Evolutionary conservation across 1,284 basidiomycete genomes (phyloP).

Genomic region (Rhodotorula sp.): DNA sequence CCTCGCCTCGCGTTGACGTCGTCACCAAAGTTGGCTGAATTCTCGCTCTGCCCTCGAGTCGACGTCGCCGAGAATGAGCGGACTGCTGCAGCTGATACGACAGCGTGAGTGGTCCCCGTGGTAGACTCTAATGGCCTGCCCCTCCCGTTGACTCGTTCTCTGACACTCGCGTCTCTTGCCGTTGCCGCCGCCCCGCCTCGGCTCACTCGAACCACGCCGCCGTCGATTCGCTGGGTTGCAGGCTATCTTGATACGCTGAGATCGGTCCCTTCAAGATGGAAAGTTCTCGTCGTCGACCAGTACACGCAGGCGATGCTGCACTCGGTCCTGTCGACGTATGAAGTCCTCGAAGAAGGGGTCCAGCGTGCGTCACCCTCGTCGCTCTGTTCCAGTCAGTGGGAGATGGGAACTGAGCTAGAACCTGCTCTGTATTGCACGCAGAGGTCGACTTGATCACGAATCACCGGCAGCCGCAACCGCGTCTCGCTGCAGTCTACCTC

Average conservation of each 20-base stretch:
- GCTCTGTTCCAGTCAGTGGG: background rate
- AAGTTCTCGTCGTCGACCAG: constrained; percentile 93
- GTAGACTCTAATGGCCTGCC: background rate
- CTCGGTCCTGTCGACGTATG: constrained; percentile 86
- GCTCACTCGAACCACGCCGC: background rate
- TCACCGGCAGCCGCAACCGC: constrained; percentile 68
- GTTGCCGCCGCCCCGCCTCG: constrained; percentile 1
- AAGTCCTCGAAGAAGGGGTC: constrained; percentile 90
- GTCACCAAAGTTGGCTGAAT: background rate
- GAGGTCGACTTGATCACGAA: constrained; percentile 55
- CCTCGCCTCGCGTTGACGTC: background rate
- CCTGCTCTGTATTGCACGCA: constrained; percentile 20
- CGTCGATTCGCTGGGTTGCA: constrained; percentile 8
- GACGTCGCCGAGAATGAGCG: background rate
- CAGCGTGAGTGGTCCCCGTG: background rate
- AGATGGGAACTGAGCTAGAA: background rate
- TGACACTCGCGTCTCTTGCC: constrained; percentile 1
- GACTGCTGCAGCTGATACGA: constrained; percentile 9
- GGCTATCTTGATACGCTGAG: constrained; percentile 45
- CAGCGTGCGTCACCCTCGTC: constrained; percentile 63
- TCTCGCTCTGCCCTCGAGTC: background rate
- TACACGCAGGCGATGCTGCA: constrained; percentile 81
- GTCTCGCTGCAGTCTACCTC: constrained; percentile 87
- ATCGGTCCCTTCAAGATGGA: constrained; percentile 62
- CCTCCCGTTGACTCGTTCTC: background rate